Conservation (phyloP, 345 rosid species). For the Rhodamnia rubescens region DNA sequence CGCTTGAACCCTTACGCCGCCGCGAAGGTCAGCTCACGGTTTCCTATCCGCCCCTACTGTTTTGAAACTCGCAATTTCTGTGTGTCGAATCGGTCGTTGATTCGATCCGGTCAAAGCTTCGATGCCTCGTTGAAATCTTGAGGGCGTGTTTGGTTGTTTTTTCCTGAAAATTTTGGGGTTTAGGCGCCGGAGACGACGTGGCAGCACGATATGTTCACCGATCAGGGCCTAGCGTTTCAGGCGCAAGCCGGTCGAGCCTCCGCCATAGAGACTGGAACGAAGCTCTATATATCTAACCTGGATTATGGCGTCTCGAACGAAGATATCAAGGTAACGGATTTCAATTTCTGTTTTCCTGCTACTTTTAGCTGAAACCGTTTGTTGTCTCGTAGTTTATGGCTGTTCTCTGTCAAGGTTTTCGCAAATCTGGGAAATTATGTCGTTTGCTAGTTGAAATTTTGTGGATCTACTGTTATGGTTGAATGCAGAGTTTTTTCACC, state of each 20-base stretch:
- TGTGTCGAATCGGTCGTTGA: background rate
- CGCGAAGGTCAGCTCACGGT: constrained; percentile 20
- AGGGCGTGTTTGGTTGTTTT: constrained; percentile 3
- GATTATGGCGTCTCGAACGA: constrained; percentile 95
- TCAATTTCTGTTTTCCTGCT: background rate
- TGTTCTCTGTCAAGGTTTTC: background rate
- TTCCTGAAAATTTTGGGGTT: constrained; percentile 6
- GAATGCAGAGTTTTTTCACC: background rate
- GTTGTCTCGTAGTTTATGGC: background rate
- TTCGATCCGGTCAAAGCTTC: background rate
- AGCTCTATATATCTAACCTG: constrained; percentile 84
- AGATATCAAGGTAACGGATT: constrained; percentile 60
- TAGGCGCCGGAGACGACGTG: constrained; percentile 88
- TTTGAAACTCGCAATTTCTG: background rate
- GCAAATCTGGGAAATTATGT: background rate
- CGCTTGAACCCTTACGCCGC: constrained; percentile 61
- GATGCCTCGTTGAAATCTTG: background rate
- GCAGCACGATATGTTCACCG: constrained; percentile 82
- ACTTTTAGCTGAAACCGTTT: background rate
- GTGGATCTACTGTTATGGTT: background rate
- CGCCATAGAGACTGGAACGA: constrained; percentile 83
- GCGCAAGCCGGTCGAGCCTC: constrained; percentile 47
- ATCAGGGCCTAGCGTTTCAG: constrained; percentile 18
- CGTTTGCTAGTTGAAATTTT: background rate
- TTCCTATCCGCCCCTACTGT: background rate